These are phyloP conservation scores for Fraxinus americana DNA, from an alignment of 257 asterid genomes.

Conservation along the genomic window DNA sequence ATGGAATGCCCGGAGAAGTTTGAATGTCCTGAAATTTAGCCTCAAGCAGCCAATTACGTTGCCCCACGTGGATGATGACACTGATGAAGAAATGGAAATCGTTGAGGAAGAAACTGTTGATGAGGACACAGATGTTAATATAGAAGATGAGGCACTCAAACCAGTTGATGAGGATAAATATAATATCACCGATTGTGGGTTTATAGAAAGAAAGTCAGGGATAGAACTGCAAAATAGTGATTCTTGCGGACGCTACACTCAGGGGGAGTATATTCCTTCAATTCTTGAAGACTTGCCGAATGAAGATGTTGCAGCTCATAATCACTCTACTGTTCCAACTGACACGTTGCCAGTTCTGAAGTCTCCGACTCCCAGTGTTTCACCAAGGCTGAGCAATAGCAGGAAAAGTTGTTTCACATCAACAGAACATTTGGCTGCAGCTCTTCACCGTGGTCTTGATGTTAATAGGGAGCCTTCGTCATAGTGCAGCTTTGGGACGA, in stretches of 20 bases:
- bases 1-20: constrained; percentile 94
- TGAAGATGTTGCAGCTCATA: constrained; percentile 37
- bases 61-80: constrained; percentile 67
- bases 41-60: constrained; percentile 79
- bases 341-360: constrained; percentile 53
- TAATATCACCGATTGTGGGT: constrained; percentile 20
- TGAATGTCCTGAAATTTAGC: constrained; percentile 84
- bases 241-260: constrained; percentile 27
- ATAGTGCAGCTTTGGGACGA: constrained; percentile 63
- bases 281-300: constrained; percentile 22
- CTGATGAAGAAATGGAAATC: constrained; percentile 97
- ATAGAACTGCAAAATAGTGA: constrained; percentile 22
- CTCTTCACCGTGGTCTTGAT: constrained; percentile 87
- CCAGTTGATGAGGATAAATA: constrained; percentile 39
- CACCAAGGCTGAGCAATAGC: constrained; percentile 66
- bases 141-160: constrained; percentile 65
- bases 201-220: constrained; percentile 20
- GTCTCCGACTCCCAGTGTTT: constrained; percentile 84
- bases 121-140: constrained; percentile 64
- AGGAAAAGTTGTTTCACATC: constrained; percentile 78
- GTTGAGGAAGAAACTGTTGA: constrained; percentile 41
- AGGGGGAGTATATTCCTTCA: constrained; percentile 26
- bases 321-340: constrained; percentile 37
- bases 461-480: constrained; percentile 67
- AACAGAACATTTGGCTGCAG: constrained; percentile 77